Percentiles rank a stretch among this genome's conserved stretches.
phyloP scores from a whole-genome alignment of 306 rosid genomes.

The Parietaria judaica region DNA sequence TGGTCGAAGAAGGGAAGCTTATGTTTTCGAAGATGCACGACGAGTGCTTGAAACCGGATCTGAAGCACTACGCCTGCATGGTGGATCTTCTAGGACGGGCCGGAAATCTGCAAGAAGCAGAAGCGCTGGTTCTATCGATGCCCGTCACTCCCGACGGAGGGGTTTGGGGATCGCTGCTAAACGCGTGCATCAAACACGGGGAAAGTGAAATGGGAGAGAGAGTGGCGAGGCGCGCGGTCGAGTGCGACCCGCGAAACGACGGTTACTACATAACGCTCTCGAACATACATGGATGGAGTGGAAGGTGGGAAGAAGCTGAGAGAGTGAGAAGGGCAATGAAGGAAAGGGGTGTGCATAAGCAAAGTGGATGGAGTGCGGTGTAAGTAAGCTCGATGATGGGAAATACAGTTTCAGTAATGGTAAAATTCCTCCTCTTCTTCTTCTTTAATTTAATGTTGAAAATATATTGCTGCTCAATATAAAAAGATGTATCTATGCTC shows the following conservation, averaged over 20 bases:
- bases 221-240: constrained; percentile 50
- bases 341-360: constrained; percentile 47
- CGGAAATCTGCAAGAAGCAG: constrained; percentile 62
- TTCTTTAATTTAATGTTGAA: no score
- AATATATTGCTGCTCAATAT: no score
- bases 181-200: constrained; percentile 62
- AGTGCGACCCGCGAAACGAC: constrained; percentile 67
- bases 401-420: no score
- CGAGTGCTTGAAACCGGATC: constrained; percentile 38
- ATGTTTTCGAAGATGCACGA: constrained; percentile 46
- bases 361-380: constrained; percentile 53
- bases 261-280: constrained; percentile 57
- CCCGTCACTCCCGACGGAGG: constrained; percentile 64
- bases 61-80: constrained; percentile 83
- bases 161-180: constrained; percentile 69
- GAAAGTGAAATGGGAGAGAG: constrained; percentile 55
- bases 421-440: no score
- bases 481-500: no score
- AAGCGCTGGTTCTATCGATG: constrained; percentile 55
- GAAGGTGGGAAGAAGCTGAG: constrained; percentile 77
- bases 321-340: constrained; percentile 50
- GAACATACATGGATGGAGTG: constrained; percentile 56
- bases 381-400: no score
- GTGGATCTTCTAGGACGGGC: constrained; percentile 76
- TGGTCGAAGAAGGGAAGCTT: constrained; percentile 54